Evolutionary conservation across 768 basidiomycete species (phyloP).

Genomic region (Mycena indigotica): DNA sequence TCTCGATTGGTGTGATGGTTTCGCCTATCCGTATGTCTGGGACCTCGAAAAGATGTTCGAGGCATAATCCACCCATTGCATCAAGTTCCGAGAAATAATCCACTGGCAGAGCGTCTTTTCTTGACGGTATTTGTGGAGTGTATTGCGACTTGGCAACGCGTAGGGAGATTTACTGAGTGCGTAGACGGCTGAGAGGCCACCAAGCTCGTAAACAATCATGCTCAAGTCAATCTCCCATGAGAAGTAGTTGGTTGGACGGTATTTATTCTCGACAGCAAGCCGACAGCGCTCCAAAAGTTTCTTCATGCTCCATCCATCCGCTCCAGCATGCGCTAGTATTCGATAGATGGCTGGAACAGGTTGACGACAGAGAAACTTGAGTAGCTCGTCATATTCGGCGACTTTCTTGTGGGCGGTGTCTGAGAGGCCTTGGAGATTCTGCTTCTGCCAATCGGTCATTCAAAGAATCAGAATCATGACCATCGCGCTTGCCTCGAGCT

Average conservation of each 20-base stretch:
- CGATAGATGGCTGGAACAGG: constrained; percentile 6
- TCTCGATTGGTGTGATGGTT: neutral
- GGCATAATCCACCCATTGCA: neutral
- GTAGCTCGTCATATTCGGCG: neutral
- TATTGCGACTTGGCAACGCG: constrained; percentile 3
- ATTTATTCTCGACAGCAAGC: constrained; percentile 1
- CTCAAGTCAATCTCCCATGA: constrained; percentile 11
- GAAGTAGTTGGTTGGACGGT: neutral
- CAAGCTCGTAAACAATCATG: constrained; percentile 4
- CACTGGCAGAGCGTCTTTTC: neutral
- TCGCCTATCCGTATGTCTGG: neutral
- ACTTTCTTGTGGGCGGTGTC: neutral
- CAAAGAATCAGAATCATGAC: neutral
- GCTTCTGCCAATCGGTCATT: neutral
- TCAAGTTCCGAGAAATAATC: neutral
- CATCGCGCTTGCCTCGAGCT: neutral
- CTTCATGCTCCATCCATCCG: neutral
- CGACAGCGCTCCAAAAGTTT: neutral
- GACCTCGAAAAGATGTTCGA: neutral
- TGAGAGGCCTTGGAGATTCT: neutral
- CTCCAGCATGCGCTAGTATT: neutral
- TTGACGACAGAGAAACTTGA: neutral
- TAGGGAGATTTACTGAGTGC: constrained; percentile 10
- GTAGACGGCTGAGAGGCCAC: neutral
- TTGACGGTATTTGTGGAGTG: constrained; percentile 4